Evolutionary conservation across 1,284 basidiomycete species (phyloP).

Genomic region (Coniophora puteana): DNA sequence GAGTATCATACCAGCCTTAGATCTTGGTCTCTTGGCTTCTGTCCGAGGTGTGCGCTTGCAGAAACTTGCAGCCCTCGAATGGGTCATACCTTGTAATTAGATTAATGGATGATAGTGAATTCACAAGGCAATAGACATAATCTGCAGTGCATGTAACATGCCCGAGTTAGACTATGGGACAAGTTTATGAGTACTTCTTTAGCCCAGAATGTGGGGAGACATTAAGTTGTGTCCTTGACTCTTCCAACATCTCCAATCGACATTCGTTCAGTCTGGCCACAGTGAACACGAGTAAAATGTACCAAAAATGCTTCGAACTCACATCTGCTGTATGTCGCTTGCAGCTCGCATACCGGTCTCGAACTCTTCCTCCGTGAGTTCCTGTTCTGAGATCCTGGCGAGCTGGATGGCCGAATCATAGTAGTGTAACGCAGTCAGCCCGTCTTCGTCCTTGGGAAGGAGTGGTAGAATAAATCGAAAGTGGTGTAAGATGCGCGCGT

Average conservation of each 20-base stretch:
- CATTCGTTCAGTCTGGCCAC: constrained; percentile 53
- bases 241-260: constrained; percentile 56
- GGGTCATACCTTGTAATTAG: too few species aligned
- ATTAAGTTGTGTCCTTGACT: constrained; percentile 41
- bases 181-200: too few species aligned
- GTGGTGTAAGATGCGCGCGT: constrained; percentile 69
- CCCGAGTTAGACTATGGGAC: too few species aligned
- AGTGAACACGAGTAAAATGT: constrained; percentile 2
- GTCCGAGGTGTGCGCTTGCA: too few species aligned
- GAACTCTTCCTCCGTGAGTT: constrained; percentile 72
- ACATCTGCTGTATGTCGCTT: constrained; percentile 57
- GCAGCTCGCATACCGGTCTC: constrained; percentile 61
- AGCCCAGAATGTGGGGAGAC: constrained; percentile 19
- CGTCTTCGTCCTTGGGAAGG: constrained; percentile 55
- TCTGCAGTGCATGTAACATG: too few species aligned
- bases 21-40: too few species aligned
- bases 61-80: too few species aligned
- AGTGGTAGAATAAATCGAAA: constrained; percentile 71
- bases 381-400: constrained; percentile 60
- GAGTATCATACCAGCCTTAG: too few species aligned
- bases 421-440: constrained; percentile 62
- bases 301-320: constrained; percentile 14
- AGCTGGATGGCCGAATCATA: constrained; percentile 77
- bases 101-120: too few species aligned
- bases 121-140: too few species aligned